Evolutionary conservation across 345 rosid species (phyloP).

Genomic region (Eucalyptus decipiens): DNA sequence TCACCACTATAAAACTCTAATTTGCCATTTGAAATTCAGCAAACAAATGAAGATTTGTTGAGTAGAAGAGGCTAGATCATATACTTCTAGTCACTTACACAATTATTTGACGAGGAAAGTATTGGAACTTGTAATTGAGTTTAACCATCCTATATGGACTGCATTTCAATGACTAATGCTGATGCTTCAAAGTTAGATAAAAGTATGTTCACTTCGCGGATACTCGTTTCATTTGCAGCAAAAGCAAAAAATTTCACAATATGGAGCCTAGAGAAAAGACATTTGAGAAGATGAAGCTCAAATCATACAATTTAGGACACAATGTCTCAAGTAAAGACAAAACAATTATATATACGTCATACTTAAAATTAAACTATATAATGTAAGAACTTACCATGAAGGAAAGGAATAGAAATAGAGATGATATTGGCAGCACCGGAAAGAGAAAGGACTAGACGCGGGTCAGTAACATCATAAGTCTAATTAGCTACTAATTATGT

Average conservation of each 20-base stretch:
- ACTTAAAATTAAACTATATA: neutral
- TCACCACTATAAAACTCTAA: conserved; percentile 23
- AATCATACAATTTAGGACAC: neutral
- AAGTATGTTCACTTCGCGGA: neutral
- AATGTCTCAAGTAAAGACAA: neutral
- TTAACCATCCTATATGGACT: neutral
- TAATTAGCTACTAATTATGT: no score
- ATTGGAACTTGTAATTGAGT: neutral
- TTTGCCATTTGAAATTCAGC: conserved; percentile 10
- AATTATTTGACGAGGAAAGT: neutral
- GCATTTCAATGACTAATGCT: neutral
- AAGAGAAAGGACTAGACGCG: neutral
- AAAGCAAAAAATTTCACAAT: neutral
- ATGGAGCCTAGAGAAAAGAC: no score
- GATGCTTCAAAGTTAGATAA: neutral
- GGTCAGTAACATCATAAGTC: no score
- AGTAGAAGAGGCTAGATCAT: neutral
- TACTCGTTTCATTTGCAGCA: neutral
- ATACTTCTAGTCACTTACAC: neutral
- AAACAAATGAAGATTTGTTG: neutral
- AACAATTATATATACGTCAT: neutral
- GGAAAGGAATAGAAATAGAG: conserved; percentile 79
- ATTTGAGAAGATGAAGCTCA: neutral
- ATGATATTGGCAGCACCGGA: conserved; percentile 75
- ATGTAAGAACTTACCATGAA: conserved; percentile 56